Evolutionary conservation across 768 basidiomycete genomes (phyloP).

Genomic region (Tricholoma furcatifolium): DNA sequence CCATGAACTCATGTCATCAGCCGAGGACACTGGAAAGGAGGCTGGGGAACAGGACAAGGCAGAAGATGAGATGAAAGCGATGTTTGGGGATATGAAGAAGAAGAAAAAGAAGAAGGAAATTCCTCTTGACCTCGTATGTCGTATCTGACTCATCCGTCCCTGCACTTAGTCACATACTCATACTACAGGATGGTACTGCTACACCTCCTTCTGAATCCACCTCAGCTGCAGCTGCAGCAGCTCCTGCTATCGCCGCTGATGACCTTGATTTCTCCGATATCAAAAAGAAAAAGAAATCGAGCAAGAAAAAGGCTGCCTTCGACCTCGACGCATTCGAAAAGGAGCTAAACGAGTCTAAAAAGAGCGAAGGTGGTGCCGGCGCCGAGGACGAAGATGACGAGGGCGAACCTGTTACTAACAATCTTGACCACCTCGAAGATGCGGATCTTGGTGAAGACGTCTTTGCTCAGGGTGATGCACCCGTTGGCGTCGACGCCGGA

Average conservation of each 20-base stretch:
- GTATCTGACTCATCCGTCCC: not conserved
- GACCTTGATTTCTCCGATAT: conserved; percentile 94
- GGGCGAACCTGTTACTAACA: conserved; percentile 58
- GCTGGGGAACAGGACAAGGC: conserved; percentile 51
- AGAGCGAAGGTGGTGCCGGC: conserved; percentile 33
- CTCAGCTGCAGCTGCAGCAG: conserved; percentile 53
- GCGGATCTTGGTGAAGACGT: conserved; percentile 88
- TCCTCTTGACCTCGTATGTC: conserved; percentile 72
- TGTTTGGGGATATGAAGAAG: conserved; percentile 89
- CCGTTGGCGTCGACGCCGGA: conserved; percentile 66
- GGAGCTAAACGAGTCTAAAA: conserved; percentile 74
- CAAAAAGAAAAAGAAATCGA: conserved; percentile 93
- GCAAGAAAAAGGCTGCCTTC: conserved; percentile 85
- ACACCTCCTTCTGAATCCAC: conserved; percentile 52
- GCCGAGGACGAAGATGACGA: conserved; percentile 54
- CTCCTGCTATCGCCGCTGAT: conserved; percentile 54
- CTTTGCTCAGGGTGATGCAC: conserved; percentile 63
- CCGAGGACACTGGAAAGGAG: conserved; percentile 37
- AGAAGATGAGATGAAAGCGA: conserved; percentile 69
- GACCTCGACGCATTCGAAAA: conserved; percentile 95
- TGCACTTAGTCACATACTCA: conserved; percentile 1
- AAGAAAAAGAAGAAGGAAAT: conserved; percentile 95
- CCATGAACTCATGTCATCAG: conserved; percentile 66
- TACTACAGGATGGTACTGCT: conserved; percentile 39
- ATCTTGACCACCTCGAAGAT: conserved; percentile 71